Base-by-base conservation (phyloP, 192 early-diverging fungal species). In the Gigaspora rosea region DNA sequence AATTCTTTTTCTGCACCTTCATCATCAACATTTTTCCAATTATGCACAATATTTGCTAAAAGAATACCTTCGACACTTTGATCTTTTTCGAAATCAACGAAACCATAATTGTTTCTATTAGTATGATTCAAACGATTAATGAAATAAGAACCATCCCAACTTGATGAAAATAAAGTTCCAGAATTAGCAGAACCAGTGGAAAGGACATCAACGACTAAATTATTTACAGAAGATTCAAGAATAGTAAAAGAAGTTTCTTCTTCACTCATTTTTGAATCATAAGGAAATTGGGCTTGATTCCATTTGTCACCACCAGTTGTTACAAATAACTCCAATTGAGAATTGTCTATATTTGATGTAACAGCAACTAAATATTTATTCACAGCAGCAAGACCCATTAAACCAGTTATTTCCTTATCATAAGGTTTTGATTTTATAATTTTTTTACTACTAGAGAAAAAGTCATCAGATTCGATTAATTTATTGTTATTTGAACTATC, bases 31-130 rank as follows among this genome's bases (percentile, higher is more conserved):
- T 90, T 87, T 63, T 92, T 78, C 87, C 91, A 92, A 81, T 97
- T 97, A 36, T 80, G 65, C 9, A 98, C 92, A 51, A 93, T 82
- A 77, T 99, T 99, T 48, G 95, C 92, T 3, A 97, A 79, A 46
- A 95, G 81, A 12, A 97, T 91, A 18, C 95, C 96, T 63, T 92
- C 89, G 4, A 95, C 82, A 13, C 92, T 90, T 51, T 95, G 89
- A 46, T 96, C 88, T 11, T 92, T 87, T 85, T 98, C 96, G 83
- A 96, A 95, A 78, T 99, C 97, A 9, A 98, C 94, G 36, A 88
- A 78, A 20, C 96, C 97, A 9, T 81, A 51, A 0, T 41, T 15
- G 58, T 94, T 89, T 46, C 94, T 90, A 76, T 99, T 95, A 20
- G 93, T 93, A 80, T 95, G 86, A 46, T 94, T 87, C 36, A 95